Percentiles rank a stretch among this genome's conserved stretches.
These are phyloP conservation scores for Paramecium sonneborni DNA, from an alignment of 73 alveolate genomes.

Conservation along the genomic window DNA sequence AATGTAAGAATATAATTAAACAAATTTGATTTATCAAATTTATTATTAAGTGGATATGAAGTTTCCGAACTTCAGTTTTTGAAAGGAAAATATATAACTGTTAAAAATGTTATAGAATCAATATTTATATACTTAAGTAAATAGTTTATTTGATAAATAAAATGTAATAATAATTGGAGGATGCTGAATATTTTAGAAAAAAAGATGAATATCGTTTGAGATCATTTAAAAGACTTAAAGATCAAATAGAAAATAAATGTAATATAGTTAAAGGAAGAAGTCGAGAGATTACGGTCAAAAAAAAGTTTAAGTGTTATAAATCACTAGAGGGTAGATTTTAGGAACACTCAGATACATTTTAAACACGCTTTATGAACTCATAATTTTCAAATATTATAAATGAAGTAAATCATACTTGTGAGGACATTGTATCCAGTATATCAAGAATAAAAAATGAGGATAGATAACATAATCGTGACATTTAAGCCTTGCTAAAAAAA, in stretches of 20 bases:
- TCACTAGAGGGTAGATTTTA: neutral
- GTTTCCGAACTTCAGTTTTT: too few species aligned
- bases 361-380: neutral
- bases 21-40: too few species aligned
- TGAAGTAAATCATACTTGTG: neutral
- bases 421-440: neutral
- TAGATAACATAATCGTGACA: neutral
- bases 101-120: too few species aligned
- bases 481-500: neutral
- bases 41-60: too few species aligned
- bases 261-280: neutral
- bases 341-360: slow-evolving; percentile 33
- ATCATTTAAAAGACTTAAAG: neutral
- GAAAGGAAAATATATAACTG: too few species aligned
- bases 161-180: neutral
- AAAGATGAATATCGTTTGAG: neutral
- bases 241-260: neutral
- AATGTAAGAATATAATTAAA: too few species aligned
- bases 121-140: neutral
- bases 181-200: slow-evolving; percentile 1
- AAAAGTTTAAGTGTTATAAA: neutral
- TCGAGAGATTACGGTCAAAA: neutral
- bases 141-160: neutral
- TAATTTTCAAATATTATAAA: neutral
- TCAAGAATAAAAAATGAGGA: neutral